Evolutionary conservation across 495 filamentous ascomycete species (phyloP), one percentile per base, ranked within the genome.

Genomic region (Neurospora hispaniola): DNA sequence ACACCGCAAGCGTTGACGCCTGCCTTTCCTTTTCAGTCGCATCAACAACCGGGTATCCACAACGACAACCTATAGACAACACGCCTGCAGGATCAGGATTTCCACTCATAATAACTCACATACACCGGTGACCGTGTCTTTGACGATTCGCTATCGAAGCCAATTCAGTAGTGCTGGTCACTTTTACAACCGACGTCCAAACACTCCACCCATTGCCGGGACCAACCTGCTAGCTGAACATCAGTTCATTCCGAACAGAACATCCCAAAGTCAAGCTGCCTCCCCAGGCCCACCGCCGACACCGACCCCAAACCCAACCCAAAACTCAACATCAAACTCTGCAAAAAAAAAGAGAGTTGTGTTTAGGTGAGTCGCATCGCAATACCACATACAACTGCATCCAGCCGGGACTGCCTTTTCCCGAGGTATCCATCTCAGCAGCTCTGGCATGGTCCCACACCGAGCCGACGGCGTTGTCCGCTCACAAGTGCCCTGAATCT

Each of bases 401-500:
- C 27, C 23, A 31, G 54, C 54, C 54, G 54, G 54, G 54, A 66
- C 27, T 66, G 27, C 54, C 54, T 70, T 70, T 40, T 23, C 70
- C 74, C 75, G 75, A 75, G 76, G 71, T 31, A 31, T 31, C 27
- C 70, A 75, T 73, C 76, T 75, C 74, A 44, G 20, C 42, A 71
- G 27, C 42, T 31, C 27, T 66, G 54, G 9, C 9, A 41, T 41
- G 40, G 10, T 9, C 40, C 9, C 40, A 41, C 40, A 27, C 35
- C 59, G 23, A 69, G 44, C 66, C 69, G 70, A 54, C 79, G 79
- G 79, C 72, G 69, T 75, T 79, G 76, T 66, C 78, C 78, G 78
- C 44, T 71, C 69, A 41, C 40, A 59, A 70, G 44, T 43, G 40
- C 23, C 20, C 69, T 46, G 44, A 71, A 39, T 48, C 59, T 72